Base-by-base conservation (phyloP, 306 rosid species). In the Quercus dentata region DNA sequence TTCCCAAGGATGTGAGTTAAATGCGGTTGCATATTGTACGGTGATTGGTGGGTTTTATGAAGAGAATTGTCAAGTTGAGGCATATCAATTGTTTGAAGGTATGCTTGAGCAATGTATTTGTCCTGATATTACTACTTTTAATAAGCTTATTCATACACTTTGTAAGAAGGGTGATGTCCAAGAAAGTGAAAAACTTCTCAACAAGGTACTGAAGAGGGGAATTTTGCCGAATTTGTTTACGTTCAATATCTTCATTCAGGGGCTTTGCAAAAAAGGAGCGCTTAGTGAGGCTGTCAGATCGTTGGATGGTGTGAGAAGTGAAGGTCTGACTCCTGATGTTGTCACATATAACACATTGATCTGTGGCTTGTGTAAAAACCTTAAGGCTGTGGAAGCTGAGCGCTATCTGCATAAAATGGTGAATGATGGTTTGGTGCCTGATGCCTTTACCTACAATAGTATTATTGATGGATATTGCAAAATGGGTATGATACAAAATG, bases 391-490 rank as follows among this genome's bases (percentile, higher is more conserved):
- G 4, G 91, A 88, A 79, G 97, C 98, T n/a, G 95, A 91, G 87
- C 21, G 71, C 33, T 87, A 78, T 79, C 80, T 94, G 81, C 89
- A 18, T 81, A 90, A 81, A 83, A 92, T 94, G 97, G 91, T 92
- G 86, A 94, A 94, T 83, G 67, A 41, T 71, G 97, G 98, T 69
- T 77, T 88, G 74, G 85, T 85, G 85, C 97, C 97, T 4, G 92
- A 94, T 81, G 86, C 63, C 46, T 92, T 92, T 75, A 94, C 98
- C 41, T 92, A 90, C 79, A 94, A 92, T 81, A 90, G 85, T 78
- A 87, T 94, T 27, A 87, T 94, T 74, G 87, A 89, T 86, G 97
- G 94, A 65, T 92, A 86, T 63, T 92, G 98, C 87, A 94, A 92
- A 84, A 62, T 27, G 56, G 92, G 98, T 72, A 85, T 87, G 97